Evolutionary conservation across 495 filamentous ascomycete species (phyloP).

Genomic region (Penicillium antarcticum): DNA sequence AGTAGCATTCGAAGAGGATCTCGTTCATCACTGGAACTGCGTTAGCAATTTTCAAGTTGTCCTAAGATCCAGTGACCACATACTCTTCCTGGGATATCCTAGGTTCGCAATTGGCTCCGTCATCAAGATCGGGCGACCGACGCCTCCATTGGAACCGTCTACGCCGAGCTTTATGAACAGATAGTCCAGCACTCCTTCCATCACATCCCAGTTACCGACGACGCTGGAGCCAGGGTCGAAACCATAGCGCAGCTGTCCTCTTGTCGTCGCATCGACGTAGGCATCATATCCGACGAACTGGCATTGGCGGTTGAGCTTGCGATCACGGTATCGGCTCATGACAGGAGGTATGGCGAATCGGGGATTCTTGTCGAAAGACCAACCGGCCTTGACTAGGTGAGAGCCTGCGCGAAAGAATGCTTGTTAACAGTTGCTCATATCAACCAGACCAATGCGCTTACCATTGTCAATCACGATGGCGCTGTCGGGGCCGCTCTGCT

Average conservation of each 20-base stretch:
- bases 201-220: conserved; percentile 94
- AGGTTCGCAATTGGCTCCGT: conserved; percentile 92
- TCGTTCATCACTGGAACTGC: conserved; percentile 79
- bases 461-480: conserved; percentile 99
- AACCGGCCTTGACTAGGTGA: conserved; percentile 84
- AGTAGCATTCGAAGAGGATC: conserved; percentile 93
- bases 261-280: conserved; percentile 87
- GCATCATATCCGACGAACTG: conserved; percentile 89
- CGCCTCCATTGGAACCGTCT: conserved; percentile 64
- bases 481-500: conserved; percentile 56
- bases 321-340: conserved; percentile 89
- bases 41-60: conserved; percentile 8
- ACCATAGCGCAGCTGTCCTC: conserved; percentile 82
- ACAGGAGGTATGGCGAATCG: conserved; percentile 80
- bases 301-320: conserved; percentile 84
- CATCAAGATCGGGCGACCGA: conserved; percentile 89
- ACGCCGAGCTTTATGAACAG: conserved; percentile 89
- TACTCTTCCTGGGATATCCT: conserved; percentile 80
- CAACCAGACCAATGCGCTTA: conserved; percentile 28
- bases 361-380: conserved; percentile 83
- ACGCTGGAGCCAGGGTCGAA: conserved; percentile 90
- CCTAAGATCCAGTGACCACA: conserved; percentile 21
- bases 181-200: conserved; percentile 91
- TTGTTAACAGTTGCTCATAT: background rate
- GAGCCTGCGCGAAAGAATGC: conserved; percentile 58